Evolutionary conservation across 768 basidiomycete genomes (phyloP), one percentile per base, ranked within the genome.

Genomic region (Albatrellus ellisii): DNA sequence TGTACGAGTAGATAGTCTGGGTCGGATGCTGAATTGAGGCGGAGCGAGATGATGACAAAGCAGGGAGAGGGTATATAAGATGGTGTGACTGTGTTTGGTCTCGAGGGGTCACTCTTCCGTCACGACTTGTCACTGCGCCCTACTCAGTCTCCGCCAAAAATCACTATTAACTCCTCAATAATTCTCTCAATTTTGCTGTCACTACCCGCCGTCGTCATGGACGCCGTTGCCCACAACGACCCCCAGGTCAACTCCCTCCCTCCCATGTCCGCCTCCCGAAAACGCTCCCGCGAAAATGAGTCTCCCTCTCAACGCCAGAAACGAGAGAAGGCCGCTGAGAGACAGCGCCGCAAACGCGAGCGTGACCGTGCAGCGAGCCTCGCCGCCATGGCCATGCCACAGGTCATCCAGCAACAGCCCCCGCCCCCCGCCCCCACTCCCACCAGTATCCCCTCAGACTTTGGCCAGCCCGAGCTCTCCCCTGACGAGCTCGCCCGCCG

Each of bases 321-420:
- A 58, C 73, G 86, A 51, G 82, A 85, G 68, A 87, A 88, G 59
- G 86, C 86, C 1, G 82, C 87, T 31, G 86, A 88, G 58, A 68
- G 86, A 46, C 86, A 89, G 58, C 73, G 86, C 36, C 59, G 83
- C 47, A 89, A 89, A 58, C 77, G 86, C 38, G 86, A 86, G 62
- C 72, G 82, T 53, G 70, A 70, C 59, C 62, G 70, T 36, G 63
- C 66, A 53, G 65, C 62, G 25, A 54, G 45, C 4, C 41, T 59
- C 44, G 51, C 50, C 35, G 35, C 20, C 36, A 55, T 52, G 42
- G 48, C 50, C 36, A 50, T 43, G 35, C 46, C 50, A 6, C 54
- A 56, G 44, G 47, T 48, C 7, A 39, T 34, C 37, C 51, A 38
- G 46, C 46, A 36, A 15, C 40, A 34, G 21, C 48, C 37, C 29